A percentile compares a stretch with the other conserved stretches of the same genome.
Evolutionary conservation across 345 rosid species (phyloP).

Genomic region (Kernera saxatilis): DNA sequence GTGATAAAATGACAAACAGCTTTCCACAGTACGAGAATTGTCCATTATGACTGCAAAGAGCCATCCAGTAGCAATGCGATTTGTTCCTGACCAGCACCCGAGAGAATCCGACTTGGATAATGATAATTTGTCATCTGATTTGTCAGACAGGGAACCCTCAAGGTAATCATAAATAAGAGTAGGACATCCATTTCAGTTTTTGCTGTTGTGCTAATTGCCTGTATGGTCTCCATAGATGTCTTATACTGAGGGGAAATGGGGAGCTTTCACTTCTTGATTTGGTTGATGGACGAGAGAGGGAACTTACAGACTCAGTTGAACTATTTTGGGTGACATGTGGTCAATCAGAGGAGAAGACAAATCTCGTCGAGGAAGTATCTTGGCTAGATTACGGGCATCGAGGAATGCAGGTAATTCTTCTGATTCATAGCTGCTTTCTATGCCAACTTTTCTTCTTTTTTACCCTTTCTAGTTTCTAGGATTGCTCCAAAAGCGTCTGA

Average conservation of each 20-base stretch:
- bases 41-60: conserved; percentile 99
- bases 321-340: conserved; percentile 99
- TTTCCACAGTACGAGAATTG: conserved; percentile 99
- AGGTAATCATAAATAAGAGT: conserved; percentile 44
- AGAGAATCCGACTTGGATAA: conserved; percentile 44
- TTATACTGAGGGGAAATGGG: conserved; percentile 88
- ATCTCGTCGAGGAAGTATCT: conserved; percentile 89
- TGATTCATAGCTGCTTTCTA: neutral
- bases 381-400: conserved; percentile 97
- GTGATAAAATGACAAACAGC: conserved; percentile 99
- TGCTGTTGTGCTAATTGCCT: conserved; percentile 30
- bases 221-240: conserved; percentile 53
- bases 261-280: conserved; percentile 94
- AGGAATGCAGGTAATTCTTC: conserved; percentile 90
- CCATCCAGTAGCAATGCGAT: conserved; percentile 99
- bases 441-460: neutral
- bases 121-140: conserved; percentile 47
- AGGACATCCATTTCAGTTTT: conserved; percentile 4
- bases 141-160: conserved; percentile 63
- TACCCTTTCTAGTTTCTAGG: neutral
- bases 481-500: neutral
- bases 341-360: conserved; percentile 77
- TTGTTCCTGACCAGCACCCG: conserved; percentile 80
- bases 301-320: conserved; percentile 92
- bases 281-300: conserved; percentile 96